Percentiles rank a stretch among this genome's conserved stretches.
phyloP scores from a whole-genome alignment of 2,329 filamentous ascomycete species.

The Fusarium agapanthi region DNA sequence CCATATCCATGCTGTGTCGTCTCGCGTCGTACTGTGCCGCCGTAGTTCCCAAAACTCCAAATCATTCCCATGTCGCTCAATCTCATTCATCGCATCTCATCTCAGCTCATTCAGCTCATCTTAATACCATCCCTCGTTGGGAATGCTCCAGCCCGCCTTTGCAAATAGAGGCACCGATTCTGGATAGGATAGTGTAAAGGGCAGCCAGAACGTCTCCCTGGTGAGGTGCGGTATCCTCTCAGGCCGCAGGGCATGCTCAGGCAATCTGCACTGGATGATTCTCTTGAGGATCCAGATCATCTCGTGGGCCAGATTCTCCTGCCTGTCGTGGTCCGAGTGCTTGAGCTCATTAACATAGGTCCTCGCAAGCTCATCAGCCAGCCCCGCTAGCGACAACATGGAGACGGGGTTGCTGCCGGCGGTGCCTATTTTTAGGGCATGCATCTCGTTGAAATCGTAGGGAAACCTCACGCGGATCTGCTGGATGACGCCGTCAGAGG shows the following conservation, averaged over 20 bases:
- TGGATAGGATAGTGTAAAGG: conserved; percentile 44
- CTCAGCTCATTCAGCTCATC: background rate
- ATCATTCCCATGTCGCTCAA: background rate
- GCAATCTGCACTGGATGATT: conserved; percentile 35
- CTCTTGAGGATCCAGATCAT: conserved; percentile 49
- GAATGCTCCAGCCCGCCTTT: conserved; percentile 42
- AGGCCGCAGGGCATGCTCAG: conserved; percentile 33
- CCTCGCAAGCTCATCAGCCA: conserved; percentile 48
- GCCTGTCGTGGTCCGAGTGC: conserved; percentile 10
- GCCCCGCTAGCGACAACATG: conserved; percentile 47
- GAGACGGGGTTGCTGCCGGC: conserved; percentile 18
- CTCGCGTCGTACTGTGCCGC: background rate
- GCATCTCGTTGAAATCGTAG: conserved; percentile 45
- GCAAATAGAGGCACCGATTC: conserved; percentile 43
- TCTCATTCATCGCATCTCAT: background rate
- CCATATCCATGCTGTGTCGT: background rate
- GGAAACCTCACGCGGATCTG: conserved; percentile 51
- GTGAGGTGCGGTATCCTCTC: conserved; percentile 36
- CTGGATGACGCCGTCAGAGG: conserved; percentile 42
- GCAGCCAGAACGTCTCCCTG: conserved; percentile 43
- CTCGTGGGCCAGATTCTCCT: conserved; percentile 41
- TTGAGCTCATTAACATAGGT: conserved; percentile 44
- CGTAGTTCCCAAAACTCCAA: conserved; percentile 17
- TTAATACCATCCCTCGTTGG: conserved; percentile 12
- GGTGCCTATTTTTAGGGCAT: conserved; percentile 29